These are phyloP conservation scores for Tulasnella sp. DNA, from an alignment of 768 basidiomycete genomes.

Conservation along the genomic window DNA sequence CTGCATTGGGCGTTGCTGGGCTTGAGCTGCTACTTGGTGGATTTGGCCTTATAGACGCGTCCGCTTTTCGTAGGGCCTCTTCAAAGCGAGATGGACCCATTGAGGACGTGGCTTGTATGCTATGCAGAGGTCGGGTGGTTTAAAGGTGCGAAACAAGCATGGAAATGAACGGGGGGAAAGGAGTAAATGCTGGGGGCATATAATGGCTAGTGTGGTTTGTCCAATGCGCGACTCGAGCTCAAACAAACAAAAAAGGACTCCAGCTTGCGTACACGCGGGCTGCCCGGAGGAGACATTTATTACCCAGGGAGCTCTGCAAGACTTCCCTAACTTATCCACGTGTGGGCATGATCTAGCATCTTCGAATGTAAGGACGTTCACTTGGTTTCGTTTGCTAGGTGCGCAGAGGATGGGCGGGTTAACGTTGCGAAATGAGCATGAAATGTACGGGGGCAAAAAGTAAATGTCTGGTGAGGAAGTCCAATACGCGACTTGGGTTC, in stretches of 20 bases:
- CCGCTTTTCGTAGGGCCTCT: not conserved
- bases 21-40: not conserved
- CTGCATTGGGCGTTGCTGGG: not conserved
- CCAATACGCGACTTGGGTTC: too few relatives aligned
- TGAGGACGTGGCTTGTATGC: not conserved
- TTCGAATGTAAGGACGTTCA: too few relatives aligned
- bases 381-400: too few relatives aligned
- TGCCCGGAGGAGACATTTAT: too few relatives aligned
- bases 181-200: not conserved
- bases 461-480: too few relatives aligned
- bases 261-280: not conserved
- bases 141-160: not conserved
- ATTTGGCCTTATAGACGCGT: not conserved
- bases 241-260: not conserved
- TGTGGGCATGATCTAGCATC: too few relatives aligned
- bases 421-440: too few relatives aligned
- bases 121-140: not conserved
- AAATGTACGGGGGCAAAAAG: too few relatives aligned
- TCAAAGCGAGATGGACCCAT: slow-evolving; percentile 2
- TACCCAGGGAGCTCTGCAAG: not conserved
- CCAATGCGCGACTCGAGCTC: not conserved
- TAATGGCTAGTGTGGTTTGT: not conserved
- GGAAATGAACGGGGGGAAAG: not conserved
- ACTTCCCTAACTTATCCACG: not conserved
- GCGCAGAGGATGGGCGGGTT: too few relatives aligned